phyloP scores from a whole-genome alignment of 2,329 filamentous ascomycete species.

The Monilinia aucupariae region DNA sequence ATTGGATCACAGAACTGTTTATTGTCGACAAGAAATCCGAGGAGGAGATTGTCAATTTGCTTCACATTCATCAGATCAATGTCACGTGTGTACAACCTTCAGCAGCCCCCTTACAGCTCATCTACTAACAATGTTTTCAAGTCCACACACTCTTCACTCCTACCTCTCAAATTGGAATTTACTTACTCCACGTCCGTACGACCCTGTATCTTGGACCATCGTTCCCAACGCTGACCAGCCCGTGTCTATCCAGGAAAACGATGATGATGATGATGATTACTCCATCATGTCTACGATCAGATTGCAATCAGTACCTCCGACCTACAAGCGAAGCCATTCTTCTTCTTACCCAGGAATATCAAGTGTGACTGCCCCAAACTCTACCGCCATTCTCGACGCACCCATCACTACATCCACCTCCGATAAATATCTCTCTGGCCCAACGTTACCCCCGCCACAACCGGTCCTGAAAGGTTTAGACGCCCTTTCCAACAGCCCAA shows the following conservation, averaged over 20 bases:
- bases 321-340: not conserved
- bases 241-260: conserved; percentile 4
- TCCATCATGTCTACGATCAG: not conserved
- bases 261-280: conserved; percentile 7
- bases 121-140: not conserved
- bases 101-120: not conserved
- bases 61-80: conserved; percentile 13
- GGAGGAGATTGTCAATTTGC: conserved; percentile 16
- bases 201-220: not conserved
- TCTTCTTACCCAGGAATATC: not conserved
- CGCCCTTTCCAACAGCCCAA: not conserved
- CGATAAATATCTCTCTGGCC: not conserved
- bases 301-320: not conserved
- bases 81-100: conserved; percentile 5
- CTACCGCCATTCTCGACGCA: not conserved
- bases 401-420: not conserved
- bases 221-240: not conserved
- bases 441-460: not conserved
- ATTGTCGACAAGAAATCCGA: conserved; percentile 14
- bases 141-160: not conserved
- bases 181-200: conserved; percentile 11
- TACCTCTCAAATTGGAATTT: conserved; percentile 14
- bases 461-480: not conserved
- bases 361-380: not conserved
- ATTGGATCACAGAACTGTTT: conserved; percentile 17